Evolutionary conservation across 2,329 filamentous ascomycete genomes (phyloP).

Genomic region (Penicillium janthinellum): DNA sequence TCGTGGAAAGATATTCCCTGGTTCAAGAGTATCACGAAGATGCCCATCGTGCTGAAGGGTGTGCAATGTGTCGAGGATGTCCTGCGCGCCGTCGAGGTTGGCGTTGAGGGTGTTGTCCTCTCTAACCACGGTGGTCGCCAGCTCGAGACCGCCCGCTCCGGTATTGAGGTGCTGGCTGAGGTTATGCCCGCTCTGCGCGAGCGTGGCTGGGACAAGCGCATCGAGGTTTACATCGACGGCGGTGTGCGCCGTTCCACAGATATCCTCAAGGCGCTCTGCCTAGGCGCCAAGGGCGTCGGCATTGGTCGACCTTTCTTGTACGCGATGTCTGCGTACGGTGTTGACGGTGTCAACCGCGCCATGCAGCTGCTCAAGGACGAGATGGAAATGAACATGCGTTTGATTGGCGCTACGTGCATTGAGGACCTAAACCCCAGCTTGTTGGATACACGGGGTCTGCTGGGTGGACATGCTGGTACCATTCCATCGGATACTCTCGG

Average conservation of each 20-base stretch:
- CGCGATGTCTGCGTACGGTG: constrained; percentile 90
- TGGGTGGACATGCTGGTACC: constrained; percentile 57
- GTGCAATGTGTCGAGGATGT: constrained; percentile 97
- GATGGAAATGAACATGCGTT: constrained; percentile 98
- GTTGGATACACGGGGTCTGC: constrained; percentile 73
- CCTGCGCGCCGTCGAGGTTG: constrained; percentile 76
- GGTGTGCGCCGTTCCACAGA: constrained; percentile 89
- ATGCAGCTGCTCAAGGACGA: constrained; percentile 94
- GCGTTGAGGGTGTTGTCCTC: constrained; percentile 86
- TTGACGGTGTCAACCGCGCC: constrained; percentile 82
- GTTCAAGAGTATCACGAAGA: constrained; percentile 86
- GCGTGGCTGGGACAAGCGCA: constrained; percentile 70
- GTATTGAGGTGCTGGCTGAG: constrained; percentile 87
- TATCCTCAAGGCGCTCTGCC: constrained; percentile 90
- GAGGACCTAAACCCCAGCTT: constrained; percentile 78
- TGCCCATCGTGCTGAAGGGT: constrained; percentile 96
- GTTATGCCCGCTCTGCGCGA: constrained; percentile 84
- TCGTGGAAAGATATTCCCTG: constrained; percentile 93
- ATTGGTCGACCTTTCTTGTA: constrained; percentile 95
- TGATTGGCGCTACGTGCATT: constrained; percentile 77
- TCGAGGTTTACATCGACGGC: constrained; percentile 90
- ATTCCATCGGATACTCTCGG: constrained; percentile 65
- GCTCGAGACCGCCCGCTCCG: constrained; percentile 86
- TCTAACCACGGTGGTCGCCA: constrained; percentile 96
- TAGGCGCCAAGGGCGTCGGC: constrained; percentile 88